Percentiles rank a stretch among this genome's conserved stretches.
Conservation (phyloP, 768 basidiomycete species). For the Coprinopsis strossmayeri region DNA sequence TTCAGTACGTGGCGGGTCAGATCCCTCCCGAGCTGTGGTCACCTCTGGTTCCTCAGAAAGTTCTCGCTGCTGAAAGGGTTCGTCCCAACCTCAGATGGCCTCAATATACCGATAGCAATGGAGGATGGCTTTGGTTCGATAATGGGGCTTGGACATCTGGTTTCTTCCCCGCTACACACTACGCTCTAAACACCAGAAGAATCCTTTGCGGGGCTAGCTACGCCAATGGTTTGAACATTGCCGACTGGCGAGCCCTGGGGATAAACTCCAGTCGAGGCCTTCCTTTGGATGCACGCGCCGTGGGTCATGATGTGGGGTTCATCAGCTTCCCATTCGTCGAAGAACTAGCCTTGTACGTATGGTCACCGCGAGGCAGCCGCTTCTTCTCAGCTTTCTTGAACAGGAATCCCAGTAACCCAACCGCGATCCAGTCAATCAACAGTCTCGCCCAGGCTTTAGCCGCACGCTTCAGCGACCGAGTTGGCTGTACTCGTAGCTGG, state of each 20-base stretch:
- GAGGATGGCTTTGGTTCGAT: conserved; percentile 46
- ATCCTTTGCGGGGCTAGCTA: conserved; percentile 36
- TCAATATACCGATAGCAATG: conserved; percentile 48
- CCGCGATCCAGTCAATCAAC: conserved; percentile 49
- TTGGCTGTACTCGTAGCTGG: conserved; percentile 71
- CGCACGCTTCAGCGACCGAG: conserved; percentile 47
- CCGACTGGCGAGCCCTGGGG: conserved; percentile 53
- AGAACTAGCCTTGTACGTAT: conserved; percentile 50
- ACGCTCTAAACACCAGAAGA: conserved; percentile 51
- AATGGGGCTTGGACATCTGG: conserved; percentile 64
- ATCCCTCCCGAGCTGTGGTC: conserved; percentile 51
- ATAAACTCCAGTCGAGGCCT: conserved; percentile 45
- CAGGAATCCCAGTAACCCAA: conserved; percentile 52
- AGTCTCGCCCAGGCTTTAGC: conserved; percentile 54
- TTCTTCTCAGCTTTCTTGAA: conserved; percentile 1
- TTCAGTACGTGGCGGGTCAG: conserved; percentile 12
- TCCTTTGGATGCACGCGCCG: conserved; percentile 40
- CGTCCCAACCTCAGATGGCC: conserved; percentile 46
- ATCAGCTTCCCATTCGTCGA: conserved; percentile 63
- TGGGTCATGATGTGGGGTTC: conserved; percentile 69
- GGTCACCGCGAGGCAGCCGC: not conserved
- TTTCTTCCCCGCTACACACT: conserved; percentile 57
- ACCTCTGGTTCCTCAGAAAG: conserved; percentile 48
- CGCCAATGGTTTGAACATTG: conserved; percentile 29
- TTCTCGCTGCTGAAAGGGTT: conserved; percentile 45